These are phyloP conservation scores for Annulohypoxylon stygium DNA, from an alignment of 495 filamentous ascomycete genomes.

Conservation along the genomic window DNA sequence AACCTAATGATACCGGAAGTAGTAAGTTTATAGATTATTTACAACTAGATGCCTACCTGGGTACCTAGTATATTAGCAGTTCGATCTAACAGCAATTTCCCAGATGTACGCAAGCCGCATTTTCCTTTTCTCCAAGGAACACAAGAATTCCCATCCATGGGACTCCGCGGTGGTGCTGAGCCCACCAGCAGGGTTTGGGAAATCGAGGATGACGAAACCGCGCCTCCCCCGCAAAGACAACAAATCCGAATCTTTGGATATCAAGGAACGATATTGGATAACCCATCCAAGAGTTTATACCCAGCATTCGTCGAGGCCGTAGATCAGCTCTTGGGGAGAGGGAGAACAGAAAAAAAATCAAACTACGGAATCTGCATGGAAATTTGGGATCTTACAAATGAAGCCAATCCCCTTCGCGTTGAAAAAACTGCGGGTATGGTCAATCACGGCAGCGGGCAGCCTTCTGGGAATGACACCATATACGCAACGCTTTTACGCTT, in stretches of 20 bases:
- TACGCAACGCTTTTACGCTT: conserved; percentile 17
- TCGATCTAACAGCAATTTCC: neutral
- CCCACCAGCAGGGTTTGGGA: neutral
- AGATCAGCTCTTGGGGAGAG: conserved; percentile 25
- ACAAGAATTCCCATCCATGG: conserved; percentile 25
- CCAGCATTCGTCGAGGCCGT: conserved; percentile 17
- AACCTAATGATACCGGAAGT: conserved; percentile 22
- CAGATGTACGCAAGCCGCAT: neutral
- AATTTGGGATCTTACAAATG: conserved; percentile 31
- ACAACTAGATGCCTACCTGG: neutral
- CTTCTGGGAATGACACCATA: conserved; percentile 6
- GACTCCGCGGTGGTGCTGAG: conserved; percentile 45
- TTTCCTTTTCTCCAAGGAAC: neutral
- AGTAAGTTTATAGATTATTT: neutral
- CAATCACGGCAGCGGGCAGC: neutral
- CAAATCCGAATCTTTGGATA: conserved; percentile 27
- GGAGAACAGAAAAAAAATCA: conserved; percentile 1
- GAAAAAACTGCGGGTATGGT: conserved; percentile 22
- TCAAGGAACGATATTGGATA: conserved; percentile 18
- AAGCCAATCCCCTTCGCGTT: neutral
- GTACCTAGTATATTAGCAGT: neutral
- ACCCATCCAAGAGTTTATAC: neutral
- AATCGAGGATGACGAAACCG: neutral
- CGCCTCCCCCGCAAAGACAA: too few species aligned
- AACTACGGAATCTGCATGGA: conserved; percentile 39